A percentile compares a stretch with the other conserved stretches of the same genome.
Conservation (phyloP, 306 rosid genomes). For the Inga leiocalycina region DNA sequence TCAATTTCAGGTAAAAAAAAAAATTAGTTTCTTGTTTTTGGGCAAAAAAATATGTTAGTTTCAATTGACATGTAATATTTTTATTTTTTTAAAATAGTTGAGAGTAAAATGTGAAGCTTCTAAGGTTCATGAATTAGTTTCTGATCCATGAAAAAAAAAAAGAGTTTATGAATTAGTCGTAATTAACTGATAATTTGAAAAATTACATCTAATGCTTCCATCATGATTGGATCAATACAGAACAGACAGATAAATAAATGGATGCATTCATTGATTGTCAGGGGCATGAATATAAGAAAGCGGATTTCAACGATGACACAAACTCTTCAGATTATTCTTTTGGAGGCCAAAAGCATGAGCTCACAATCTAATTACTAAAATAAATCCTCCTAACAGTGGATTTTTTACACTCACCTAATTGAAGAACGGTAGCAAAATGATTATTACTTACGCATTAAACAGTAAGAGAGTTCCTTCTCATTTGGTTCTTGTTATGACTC, state of each 20-base stretch:
- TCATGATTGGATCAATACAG: not conserved
- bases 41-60: too few relatives aligned
- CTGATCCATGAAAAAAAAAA: not conserved
- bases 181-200: too few relatives aligned
- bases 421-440: not conserved
- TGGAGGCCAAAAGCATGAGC: not conserved
- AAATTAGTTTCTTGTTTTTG: too few relatives aligned
- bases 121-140: too few relatives aligned
- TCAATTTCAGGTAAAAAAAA: not conserved
- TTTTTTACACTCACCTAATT: not conserved
- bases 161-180: too few relatives aligned
- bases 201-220: not conserved
- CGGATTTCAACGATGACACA: not conserved
- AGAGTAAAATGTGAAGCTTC: not conserved
- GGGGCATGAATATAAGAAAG: not conserved
- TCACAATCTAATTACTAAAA: not conserved
- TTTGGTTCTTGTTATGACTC: conserved; percentile 82
- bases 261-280: not conserved
- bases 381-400: not conserved
- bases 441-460: not conserved
- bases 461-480: conserved; percentile 35
- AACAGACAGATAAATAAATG: not conserved
- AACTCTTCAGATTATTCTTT: not conserved
- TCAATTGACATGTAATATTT: too few relatives aligned
- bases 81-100: not conserved